These are phyloP conservation scores for Neoboletus magnificus DNA, from an alignment of 768 basidiomycete species.

Conservation along the genomic window DNA sequence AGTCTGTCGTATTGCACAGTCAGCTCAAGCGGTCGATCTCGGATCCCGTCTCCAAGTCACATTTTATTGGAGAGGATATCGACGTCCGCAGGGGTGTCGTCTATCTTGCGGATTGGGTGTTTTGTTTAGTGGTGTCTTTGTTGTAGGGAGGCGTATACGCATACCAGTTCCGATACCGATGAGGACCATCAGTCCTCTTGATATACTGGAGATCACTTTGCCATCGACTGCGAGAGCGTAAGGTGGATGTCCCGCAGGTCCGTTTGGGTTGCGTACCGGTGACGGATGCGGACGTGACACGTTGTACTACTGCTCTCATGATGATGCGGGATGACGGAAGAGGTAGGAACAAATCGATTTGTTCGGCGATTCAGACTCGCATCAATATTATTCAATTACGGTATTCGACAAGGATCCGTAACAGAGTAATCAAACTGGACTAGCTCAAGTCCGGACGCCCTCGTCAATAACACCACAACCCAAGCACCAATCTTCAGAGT, in stretches of 20 bases:
- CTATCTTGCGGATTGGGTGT: constrained; percentile 41
- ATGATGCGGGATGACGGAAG: neutral
- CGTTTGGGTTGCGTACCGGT: constrained; percentile 46
- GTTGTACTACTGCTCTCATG: constrained; percentile 87
- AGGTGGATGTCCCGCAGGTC: neutral
- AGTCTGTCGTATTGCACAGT: constrained; percentile 44
- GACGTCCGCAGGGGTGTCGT: constrained; percentile 77
- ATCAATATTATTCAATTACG: neutral
- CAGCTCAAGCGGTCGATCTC: neutral
- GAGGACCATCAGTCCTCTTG: constrained; percentile 83
- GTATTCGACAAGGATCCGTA: neutral
- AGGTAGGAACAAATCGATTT: neutral
- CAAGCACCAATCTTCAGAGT: constrained; percentile 73
- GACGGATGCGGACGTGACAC: constrained; percentile 83
- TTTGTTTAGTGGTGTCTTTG: constrained; percentile 2
- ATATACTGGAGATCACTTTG: constrained; percentile 76
- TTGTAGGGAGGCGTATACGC: constrained; percentile 8
- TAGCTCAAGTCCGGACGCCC: constrained; percentile 13
- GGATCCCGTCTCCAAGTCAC: constrained; percentile 36
- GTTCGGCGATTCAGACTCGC: neutral
- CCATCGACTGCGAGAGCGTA: constrained; percentile 60
- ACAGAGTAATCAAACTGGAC: neutral
- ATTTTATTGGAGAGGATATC: constrained; percentile 79
- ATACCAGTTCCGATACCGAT: constrained; percentile 84
- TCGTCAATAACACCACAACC: constrained; percentile 71